Base-by-base conservation (phyloP, 768 basidiomycete genomes). In the Termitomyces sp. region DNA sequence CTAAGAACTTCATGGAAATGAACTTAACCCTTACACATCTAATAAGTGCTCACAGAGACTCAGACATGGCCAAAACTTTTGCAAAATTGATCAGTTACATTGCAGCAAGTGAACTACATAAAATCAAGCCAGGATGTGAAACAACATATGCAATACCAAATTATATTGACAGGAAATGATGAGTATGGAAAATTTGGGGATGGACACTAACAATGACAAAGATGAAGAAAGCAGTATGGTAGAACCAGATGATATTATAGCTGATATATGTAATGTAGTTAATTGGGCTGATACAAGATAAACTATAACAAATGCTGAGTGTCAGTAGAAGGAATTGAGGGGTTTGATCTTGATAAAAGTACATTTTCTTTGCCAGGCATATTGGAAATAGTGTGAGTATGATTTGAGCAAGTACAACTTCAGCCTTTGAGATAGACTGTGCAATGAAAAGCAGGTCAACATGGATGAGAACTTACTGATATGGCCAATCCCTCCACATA, bases 61-160 rank as follows among this genome's bases (percentile, higher is more conserved):
- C 70, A 12, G 56, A 71, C 24, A 69, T 74, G 68, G 52, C 46
- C 22, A 59, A 56, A 12, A 71, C 67, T 10, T 65, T 71, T 51
- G 29, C 31, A 12, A 56, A 53, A 5, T 55, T 71, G 26, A 47
- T 34, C 0, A 8, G 5, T 2, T 63, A 71, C 24, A 41, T 67
- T 32, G 24, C 24, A 26, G 5, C 24, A 5, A 44, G 13, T 44
- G 5, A 44, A 26, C 24, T 3, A 20, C 13, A 44, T 8, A 44
- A 44, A 16, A 44, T 44, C 13, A 4, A 26, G 5, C 13, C 10
- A 3, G 13, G 24, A 44, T 13, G 9, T 14, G 4, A 26, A 26
- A 44, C 24, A 6, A 16, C 24, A 44, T 44, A 6, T 7, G 6
- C 13, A 44, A 44, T 14, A 26, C 3, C 43, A 14, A 13, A 44